Evolutionary conservation across 805 yeast species (phyloP).

Genomic region (Yamadazyma sp.): DNA sequence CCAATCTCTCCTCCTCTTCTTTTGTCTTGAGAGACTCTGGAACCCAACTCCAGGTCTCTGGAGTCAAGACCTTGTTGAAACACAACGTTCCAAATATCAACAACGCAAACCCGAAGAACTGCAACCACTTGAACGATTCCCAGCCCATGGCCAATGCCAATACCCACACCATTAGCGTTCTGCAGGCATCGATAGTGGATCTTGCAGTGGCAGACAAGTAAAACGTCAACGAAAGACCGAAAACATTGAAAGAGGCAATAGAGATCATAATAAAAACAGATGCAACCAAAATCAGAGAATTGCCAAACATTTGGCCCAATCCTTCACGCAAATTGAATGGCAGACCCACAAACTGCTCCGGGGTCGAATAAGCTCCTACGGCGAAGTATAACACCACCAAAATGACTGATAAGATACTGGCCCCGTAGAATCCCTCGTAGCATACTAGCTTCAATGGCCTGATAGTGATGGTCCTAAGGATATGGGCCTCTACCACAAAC

Average conservation of each 20-base stretch:
- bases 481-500: constrained; percentile 75
- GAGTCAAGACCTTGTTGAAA: constrained; percentile 66
- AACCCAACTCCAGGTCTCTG: constrained; percentile 47
- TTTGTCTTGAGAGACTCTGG: constrained; percentile 45
- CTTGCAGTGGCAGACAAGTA: constrained; percentile 71
- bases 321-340: constrained; percentile 57
- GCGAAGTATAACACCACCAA: constrained; percentile 47
- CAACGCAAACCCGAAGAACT: constrained; percentile 59
- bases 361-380: constrained; percentile 41
- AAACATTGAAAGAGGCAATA: constrained; percentile 69
- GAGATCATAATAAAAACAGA: constrained; percentile 69
- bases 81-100: constrained; percentile 72
- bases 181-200: constrained; percentile 74
- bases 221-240: constrained; percentile 69
- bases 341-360: constrained; percentile 37
- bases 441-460: constrained; percentile 68
- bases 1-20: constrained; percentile 24
- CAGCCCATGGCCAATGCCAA: constrained; percentile 70
- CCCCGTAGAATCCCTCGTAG: constrained; percentile 72
- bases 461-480: constrained; percentile 52
- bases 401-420: constrained; percentile 39
- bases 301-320: constrained; percentile 47
- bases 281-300: constrained; percentile 45
- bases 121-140: constrained; percentile 67
- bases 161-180: constrained; percentile 75